Conservation (phyloP, 331 rosid species). For the Erythrophleum ivorense region DNA sequence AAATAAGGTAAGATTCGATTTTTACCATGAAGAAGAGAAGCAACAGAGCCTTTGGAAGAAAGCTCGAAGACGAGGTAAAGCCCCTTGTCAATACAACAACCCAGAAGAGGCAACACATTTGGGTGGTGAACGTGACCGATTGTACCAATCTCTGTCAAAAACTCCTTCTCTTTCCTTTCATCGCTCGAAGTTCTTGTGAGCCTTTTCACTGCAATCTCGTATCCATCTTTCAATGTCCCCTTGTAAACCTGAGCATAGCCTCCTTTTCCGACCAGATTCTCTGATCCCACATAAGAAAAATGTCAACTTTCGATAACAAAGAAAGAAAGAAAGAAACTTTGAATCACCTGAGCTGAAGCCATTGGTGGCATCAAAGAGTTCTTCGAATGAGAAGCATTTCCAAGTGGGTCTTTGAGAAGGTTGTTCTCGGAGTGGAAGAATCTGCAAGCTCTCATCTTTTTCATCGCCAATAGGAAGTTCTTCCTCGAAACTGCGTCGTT, state of each 20-base stretch:
- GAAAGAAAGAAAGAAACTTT: not conserved
- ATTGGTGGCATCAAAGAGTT: conserved; percentile 74
- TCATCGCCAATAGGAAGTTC: conserved; percentile 38
- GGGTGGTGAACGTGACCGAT: conserved; percentile 85
- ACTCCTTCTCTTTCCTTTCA: conserved; percentile 91
- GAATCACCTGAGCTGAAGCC: conserved; percentile 76
- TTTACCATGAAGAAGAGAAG: conserved; percentile 92
- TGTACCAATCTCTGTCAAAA: conserved; percentile 91
- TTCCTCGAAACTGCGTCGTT: conserved; percentile 56
- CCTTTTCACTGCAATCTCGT: conserved; percentile 89
- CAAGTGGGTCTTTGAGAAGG: conserved; percentile 69
- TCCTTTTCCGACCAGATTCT: conserved; percentile 91
- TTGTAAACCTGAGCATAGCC: conserved; percentile 93
- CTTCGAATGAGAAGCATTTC: conserved; percentile 88
- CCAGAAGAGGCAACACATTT: conserved; percentile 77
- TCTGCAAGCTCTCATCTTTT: conserved; percentile 35
- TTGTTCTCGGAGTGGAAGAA: conserved; percentile 41
- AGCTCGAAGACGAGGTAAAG: conserved; percentile 82
- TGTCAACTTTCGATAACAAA: conserved; percentile 8
- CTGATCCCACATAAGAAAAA: conserved; percentile 48
- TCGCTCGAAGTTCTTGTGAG: conserved; percentile 70
- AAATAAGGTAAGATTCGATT: not conserved
- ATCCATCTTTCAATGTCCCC: conserved; percentile 68
- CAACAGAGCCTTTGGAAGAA: conserved; percentile 84
- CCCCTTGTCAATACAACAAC: conserved; percentile 89